Percentiles rank a stretch among this genome's conserved stretches.
Conservation (phyloP, 495 filamentous ascomycete genomes). For the Chaetomium cochliodes region DNA sequence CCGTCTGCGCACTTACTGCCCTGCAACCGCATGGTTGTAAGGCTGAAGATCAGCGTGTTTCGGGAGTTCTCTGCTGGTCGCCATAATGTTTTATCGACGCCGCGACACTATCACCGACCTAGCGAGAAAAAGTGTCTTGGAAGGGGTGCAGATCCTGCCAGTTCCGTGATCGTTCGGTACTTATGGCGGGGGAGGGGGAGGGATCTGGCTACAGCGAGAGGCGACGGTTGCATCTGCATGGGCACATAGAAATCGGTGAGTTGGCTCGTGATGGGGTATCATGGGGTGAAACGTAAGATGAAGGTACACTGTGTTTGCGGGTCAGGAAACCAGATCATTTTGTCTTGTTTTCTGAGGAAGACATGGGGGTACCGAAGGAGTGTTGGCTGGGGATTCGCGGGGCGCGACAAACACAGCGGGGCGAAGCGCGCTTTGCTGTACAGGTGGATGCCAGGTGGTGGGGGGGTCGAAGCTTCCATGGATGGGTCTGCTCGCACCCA, state of each 20-base stretch:
- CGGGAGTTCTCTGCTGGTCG: constrained; percentile 41
- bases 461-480: constrained; percentile 1
- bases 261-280: not conserved
- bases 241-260: constrained; percentile 3
- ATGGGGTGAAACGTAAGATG: not conserved
- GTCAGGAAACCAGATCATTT: not conserved
- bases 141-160: not conserved
- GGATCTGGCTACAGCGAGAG: not conserved
- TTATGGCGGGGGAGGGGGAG: constrained; percentile 7
- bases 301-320: not conserved
- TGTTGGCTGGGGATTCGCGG: not conserved
- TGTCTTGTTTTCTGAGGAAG: not conserved
- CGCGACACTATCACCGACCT: not conserved
- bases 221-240: constrained; percentile 20
- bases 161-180: not conserved
- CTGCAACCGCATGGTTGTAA: constrained; percentile 82
- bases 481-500: constrained; percentile 9
- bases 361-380: not conserved
- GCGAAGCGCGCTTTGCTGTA: constrained; percentile 4
- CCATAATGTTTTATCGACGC: constrained; percentile 28
- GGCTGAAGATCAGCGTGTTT: constrained; percentile 59
- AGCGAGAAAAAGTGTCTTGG: not conserved
- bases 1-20: constrained; percentile 70
- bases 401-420: constrained; percentile 5
- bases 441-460: not conserved